phyloP scores from a whole-genome alignment of 108 stramenopile species.

The Seminavis robusta region DNA sequence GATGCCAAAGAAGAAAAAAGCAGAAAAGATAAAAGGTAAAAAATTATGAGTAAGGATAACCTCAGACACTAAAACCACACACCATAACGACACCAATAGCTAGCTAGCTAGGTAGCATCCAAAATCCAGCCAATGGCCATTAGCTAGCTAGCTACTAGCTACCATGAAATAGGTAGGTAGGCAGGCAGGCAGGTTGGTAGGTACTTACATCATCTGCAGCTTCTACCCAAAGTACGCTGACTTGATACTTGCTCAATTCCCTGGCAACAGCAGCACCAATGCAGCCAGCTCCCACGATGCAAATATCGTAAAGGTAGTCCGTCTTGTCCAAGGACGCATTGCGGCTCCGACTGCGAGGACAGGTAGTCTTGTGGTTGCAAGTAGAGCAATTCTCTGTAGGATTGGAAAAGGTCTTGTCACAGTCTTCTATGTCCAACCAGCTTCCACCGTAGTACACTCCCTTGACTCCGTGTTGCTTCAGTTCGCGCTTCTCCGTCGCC shows the following conservation, averaged over 20 bases:
- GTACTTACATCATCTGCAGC: slow-evolving; percentile 79
- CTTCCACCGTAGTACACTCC: slow-evolving; percentile 71
- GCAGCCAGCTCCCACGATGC: slow-evolving; percentile 64
- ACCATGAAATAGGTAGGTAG: too few relatives aligned
- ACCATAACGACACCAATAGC: too few relatives aligned
- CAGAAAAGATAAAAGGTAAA: too few relatives aligned
- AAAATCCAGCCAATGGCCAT: too few relatives aligned
- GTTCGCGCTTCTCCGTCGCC: too few relatives aligned
- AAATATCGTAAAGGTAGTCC: not conserved
- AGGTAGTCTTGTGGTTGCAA: slow-evolving; percentile 24
- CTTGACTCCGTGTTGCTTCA: slow-evolving; percentile 57
- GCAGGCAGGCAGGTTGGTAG: too few relatives aligned
- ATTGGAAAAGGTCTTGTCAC: slow-evolving; percentile 41
- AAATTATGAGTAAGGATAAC: too few relatives aligned
- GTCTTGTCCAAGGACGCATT: slow-evolving; percentile 10
- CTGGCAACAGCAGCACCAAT: slow-evolving; percentile 80
- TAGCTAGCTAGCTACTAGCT: too few relatives aligned
- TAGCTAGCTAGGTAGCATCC: too few relatives aligned
- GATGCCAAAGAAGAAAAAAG: too few relatives aligned
- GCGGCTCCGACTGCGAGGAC: slow-evolving; percentile 54
- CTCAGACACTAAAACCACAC: too few relatives aligned
- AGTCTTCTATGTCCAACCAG: slow-evolving; percentile 79
- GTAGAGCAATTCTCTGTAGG: slow-evolving; percentile 22
- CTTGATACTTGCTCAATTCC: slow-evolving; percentile 53
- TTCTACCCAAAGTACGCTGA: slow-evolving; percentile 55